These are phyloP conservation scores for Pseudohalonectria lignicola DNA, from an alignment of 2,329 filamentous ascomycete species.

Conservation along the genomic window DNA sequence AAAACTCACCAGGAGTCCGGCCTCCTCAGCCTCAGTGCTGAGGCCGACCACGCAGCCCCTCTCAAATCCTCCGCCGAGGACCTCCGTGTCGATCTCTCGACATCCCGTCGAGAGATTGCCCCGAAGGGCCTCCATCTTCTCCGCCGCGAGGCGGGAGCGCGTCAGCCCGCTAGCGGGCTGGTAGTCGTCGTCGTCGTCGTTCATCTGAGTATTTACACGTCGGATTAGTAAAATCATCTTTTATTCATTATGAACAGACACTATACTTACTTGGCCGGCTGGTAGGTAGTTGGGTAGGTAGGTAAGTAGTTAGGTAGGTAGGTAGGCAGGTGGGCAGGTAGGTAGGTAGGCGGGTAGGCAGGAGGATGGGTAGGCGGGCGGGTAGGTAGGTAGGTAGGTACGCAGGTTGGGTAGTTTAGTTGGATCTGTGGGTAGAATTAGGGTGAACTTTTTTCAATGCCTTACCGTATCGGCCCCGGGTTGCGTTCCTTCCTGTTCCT, in stretches of 20 bases:
- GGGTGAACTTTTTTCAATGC: no score
- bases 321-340: background rate
- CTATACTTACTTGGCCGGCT: no score
- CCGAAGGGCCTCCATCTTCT: constrained; percentile 22
- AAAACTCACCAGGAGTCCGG: constrained; percentile 31
- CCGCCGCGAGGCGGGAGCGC: constrained; percentile 26
- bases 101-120: constrained; percentile 31
- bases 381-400: background rate
- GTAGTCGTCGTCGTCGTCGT: no score
- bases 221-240: no score
- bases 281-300: background rate
- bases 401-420: background rate
- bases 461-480: no score
- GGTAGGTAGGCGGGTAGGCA: no score
- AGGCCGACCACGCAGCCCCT: constrained; percentile 41
- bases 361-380: no score
- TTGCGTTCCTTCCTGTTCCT: no score
- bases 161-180: constrained; percentile 32
- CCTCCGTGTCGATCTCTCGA: constrained; percentile 32
- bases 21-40: constrained; percentile 38
- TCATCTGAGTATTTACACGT: no score
- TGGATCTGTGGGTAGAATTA: no score
- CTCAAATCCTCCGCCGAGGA: constrained; percentile 38
- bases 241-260: no score
- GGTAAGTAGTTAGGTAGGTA: background rate